A percentile compares a stretch with the other conserved stretches of the same genome.
Conservation (phyloP, 345 rosid genomes). For the Citrus reticulata region DNA sequence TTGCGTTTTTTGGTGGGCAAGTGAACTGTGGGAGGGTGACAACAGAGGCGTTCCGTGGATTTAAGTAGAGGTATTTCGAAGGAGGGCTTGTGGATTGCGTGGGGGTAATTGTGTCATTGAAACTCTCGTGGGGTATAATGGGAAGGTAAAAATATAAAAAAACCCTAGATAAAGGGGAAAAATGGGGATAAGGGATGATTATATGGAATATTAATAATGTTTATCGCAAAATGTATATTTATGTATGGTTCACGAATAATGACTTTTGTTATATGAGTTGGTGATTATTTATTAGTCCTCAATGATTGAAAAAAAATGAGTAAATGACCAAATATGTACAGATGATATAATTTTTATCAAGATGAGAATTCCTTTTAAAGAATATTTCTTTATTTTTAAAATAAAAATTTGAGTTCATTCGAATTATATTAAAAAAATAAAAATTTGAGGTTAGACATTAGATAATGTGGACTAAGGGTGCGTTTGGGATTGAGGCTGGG, state of each 20-base stretch:
- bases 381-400: background rate
- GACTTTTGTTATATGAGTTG: background rate
- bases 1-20: background rate
- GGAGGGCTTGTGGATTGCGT: background rate
- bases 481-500: rapidly evolving
- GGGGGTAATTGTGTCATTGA: background rate
- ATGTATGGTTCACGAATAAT: background rate
- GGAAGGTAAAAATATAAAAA: background rate
- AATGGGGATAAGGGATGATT: background rate
- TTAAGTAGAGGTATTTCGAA: background rate
- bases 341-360: background rate
- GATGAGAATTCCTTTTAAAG: background rate
- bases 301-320: too few species aligned
- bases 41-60: background rate
- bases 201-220: background rate
- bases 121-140: too few species aligned
- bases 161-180: background rate
- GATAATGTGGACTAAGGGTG: too few species aligned
- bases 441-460: too few species aligned
- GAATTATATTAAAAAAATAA: rapidly evolving
- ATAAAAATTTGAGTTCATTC: too few species aligned
- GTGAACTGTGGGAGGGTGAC: background rate
- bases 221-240: too few species aligned
- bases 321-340: background rate
- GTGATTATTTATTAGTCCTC: background rate